A percentile compares a stretch with the other conserved stretches of the same genome.
These are phyloP conservation scores for Achaetomiella virescens DNA, from an alignment of 495 filamentous ascomycete species.

Conservation along the genomic window DNA sequence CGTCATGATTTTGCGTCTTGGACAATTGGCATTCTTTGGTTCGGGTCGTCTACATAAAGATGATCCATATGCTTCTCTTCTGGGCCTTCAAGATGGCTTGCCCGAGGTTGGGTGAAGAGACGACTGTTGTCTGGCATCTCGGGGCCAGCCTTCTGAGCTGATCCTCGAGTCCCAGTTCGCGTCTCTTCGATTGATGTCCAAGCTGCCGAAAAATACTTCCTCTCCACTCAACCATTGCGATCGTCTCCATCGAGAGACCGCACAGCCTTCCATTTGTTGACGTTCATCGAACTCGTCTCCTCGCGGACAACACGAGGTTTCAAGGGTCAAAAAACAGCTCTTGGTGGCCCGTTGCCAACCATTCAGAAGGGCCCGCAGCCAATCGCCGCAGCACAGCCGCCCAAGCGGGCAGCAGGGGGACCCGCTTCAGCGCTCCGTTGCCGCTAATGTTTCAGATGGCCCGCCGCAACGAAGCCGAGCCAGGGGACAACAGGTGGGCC, in stretches of 20 bases:
- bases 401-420: constrained; percentile 13
- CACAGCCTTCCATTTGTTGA: neutral
- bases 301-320: constrained; percentile 1
- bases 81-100: too few species aligned
- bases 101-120: too few species aligned
- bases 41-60: too few species aligned
- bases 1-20: too few species aligned
- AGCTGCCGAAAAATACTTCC: neutral
- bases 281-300: neutral
- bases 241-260: neutral
- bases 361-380: constrained; percentile 3
- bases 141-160: too few species aligned
- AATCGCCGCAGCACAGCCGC: constrained; percentile 12
- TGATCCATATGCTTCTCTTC: neutral
- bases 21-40: too few species aligned
- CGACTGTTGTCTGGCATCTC: too few species aligned
- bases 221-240: too few species aligned
- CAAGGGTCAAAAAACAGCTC: constrained; percentile 2
- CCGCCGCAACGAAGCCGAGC: neutral
- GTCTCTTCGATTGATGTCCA: neutral
- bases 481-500: neutral
- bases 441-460: constrained; percentile 26
- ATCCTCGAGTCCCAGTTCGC: neutral
- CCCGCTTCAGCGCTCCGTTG: constrained; percentile 8
- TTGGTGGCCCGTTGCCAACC: constrained; percentile 6